Evolutionary conservation across 1,284 basidiomycete genomes (phyloP).

Genomic region (Somion occarium): DNA sequence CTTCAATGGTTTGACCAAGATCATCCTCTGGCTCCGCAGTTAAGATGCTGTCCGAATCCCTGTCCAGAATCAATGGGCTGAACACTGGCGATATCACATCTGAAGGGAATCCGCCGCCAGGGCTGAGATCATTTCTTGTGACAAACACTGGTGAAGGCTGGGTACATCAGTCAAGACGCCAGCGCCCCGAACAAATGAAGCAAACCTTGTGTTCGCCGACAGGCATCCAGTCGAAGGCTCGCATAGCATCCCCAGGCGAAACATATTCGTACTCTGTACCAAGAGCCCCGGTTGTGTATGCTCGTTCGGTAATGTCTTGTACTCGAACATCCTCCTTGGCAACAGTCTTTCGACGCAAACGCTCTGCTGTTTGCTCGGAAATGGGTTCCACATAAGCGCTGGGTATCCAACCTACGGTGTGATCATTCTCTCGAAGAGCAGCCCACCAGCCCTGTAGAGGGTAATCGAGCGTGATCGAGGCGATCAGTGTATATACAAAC

Average conservation of each 20-base stretch:
- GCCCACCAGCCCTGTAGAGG: constrained; percentile 65
- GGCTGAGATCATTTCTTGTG: constrained; percentile 1
- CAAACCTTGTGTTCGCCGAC: constrained; percentile 20
- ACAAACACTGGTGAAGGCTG: neutral
- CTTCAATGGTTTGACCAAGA: constrained; percentile 12
- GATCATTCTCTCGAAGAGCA: constrained; percentile 51
- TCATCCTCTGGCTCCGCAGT: constrained; percentile 2
- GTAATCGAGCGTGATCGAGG: neutral
- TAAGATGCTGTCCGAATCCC: neutral
- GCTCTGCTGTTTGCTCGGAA: constrained; percentile 24
- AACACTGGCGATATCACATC: constrained; percentile 4
- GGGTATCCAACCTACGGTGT: constrained; percentile 69
- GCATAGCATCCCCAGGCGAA: constrained; percentile 13
- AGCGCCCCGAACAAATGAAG: neutral
- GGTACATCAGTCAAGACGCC: neutral
- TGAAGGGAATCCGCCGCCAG: constrained; percentile 1
- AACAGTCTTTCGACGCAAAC: constrained; percentile 22
- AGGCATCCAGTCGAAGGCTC: constrained; percentile 21
- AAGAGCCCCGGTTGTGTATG: constrained; percentile 1
- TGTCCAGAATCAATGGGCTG: constrained; percentile 1
- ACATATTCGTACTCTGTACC: constrained; percentile 9
- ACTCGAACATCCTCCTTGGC: neutral
- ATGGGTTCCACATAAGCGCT: constrained; percentile 28
- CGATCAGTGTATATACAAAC: neutral
- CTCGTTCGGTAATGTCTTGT: neutral